A percentile compares a stretch with the other conserved stretches of the same genome.
Conservation (phyloP, 208 protist genomes). For the Borovskyia barvae region DNA sequence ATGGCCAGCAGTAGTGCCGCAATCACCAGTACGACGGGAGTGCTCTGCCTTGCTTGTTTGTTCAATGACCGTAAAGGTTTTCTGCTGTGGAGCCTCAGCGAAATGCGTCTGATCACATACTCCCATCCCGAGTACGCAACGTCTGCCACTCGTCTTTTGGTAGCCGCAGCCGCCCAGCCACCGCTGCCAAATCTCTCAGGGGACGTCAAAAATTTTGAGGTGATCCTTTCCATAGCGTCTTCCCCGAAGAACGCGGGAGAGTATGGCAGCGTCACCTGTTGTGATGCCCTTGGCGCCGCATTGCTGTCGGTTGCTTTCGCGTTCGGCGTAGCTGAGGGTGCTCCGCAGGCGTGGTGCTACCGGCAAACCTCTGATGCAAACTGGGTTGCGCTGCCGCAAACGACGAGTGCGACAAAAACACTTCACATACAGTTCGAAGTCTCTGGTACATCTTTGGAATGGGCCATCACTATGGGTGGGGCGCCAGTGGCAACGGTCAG, state of each 20-base stretch:
- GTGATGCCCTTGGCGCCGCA: slow-evolving; percentile 39
- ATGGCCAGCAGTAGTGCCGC: slow-evolving; percentile 21
- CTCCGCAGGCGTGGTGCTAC: slow-evolving; percentile 39
- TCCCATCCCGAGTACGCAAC: slow-evolving; percentile 32
- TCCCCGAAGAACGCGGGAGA: slow-evolving; percentile 30
- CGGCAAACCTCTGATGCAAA: slow-evolving; percentile 27
- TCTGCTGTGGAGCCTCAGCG: slow-evolving; percentile 68
- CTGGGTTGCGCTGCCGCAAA: slow-evolving; percentile 28
- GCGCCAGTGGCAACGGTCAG: slow-evolving; percentile 14
- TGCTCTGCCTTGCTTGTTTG: slow-evolving; percentile 53
- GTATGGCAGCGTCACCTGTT: slow-evolving; percentile 44
- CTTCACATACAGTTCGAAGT: slow-evolving; percentile 24
- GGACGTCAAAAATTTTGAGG: slow-evolving; percentile 47
- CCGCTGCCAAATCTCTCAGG: slow-evolving; percentile 55
- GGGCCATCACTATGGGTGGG: slow-evolving; percentile 20
- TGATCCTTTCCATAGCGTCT: slow-evolving; percentile 18
- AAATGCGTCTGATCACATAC: slow-evolving; percentile 64
- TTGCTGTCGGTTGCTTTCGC: slow-evolving; percentile 41
- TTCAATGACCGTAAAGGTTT: slow-evolving; percentile 67
- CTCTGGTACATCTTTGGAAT: slow-evolving; percentile 25
- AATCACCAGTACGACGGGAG: slow-evolving; percentile 11
- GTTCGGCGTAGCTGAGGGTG: slow-evolving; percentile 39
- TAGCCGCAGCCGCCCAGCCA: slow-evolving; percentile 35
- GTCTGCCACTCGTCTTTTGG: slow-evolving; percentile 35
- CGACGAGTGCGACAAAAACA: slow-evolving; percentile 13